Evolutionary conservation across 371 early-diverging fungal genomes (phyloP).

Genomic region (Paraphysoderma sedebokerense): DNA sequence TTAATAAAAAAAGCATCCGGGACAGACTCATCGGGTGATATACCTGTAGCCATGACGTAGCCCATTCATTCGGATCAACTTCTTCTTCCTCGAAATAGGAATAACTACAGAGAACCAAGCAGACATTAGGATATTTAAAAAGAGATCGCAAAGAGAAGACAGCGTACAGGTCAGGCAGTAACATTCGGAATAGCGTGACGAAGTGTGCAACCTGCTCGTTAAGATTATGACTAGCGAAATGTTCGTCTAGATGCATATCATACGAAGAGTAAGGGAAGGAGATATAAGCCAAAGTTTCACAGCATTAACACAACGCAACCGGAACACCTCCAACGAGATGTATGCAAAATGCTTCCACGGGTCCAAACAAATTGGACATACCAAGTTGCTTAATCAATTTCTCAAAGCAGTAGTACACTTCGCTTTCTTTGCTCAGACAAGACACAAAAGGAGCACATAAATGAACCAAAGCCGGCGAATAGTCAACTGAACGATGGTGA

Average conservation of each 20-base stretch:
- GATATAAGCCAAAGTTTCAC: neutral
- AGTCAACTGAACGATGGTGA: slow-evolving; percentile 55
- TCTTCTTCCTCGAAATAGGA: slow-evolving; percentile 92
- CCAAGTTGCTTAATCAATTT: slow-evolving; percentile 46
- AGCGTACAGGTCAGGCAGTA: slow-evolving; percentile 30
- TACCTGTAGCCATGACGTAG: slow-evolving; percentile 79
- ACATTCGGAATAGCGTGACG: slow-evolving; percentile 27
- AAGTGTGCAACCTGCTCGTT: slow-evolving; percentile 25
- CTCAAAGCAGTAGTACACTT: slow-evolving; percentile 66
- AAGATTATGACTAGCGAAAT: slow-evolving; percentile 24
- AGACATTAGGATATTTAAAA: no score
- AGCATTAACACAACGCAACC: neutral
- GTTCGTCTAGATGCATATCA: slow-evolving; percentile 29
- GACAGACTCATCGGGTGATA: no score
- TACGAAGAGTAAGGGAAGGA: neutral
- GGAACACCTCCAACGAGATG: neutral
- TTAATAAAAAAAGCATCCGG: no score
- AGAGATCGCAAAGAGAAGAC: no score
- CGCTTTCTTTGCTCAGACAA: slow-evolving; percentile 49
- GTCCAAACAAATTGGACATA: slow-evolving; percentile 13
- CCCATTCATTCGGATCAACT: slow-evolving; percentile 77
- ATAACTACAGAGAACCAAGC: slow-evolving; percentile 11
- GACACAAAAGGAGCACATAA: slow-evolving; percentile 73
- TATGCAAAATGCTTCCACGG: neutral
- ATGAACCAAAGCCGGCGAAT: slow-evolving; percentile 52